Conservation (phyloP, 805 yeast genomes). For the Wickerhamiella occidentalis region DNA sequence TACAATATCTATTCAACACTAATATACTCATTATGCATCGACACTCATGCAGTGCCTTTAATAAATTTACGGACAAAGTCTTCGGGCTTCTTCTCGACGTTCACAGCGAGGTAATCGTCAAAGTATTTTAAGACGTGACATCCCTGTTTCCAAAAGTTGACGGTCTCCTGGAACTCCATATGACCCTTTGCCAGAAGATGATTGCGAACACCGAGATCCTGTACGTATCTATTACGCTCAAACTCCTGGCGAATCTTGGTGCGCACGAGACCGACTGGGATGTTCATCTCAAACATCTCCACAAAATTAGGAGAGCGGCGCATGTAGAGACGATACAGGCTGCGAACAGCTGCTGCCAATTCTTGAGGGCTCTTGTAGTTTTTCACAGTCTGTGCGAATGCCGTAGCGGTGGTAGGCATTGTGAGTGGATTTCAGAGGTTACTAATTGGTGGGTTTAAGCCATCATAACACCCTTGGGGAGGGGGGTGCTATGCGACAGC, state of each 20-base stretch:
- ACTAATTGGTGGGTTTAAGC: conserved; percentile 5
- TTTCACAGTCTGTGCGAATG: conserved; percentile 71
- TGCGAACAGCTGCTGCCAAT: conserved; percentile 50
- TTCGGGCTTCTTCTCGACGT: conserved; percentile 40
- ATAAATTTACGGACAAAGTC: conserved; percentile 59
- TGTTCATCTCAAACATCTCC: conserved; percentile 36
- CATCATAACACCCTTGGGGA: not conserved
- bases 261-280: conserved; percentile 66
- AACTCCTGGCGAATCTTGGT: conserved; percentile 83
- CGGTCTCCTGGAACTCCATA: conserved; percentile 80
- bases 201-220: conserved; percentile 52
- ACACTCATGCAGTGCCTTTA: conserved; percentile 22
- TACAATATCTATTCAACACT: too few species aligned
- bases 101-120: conserved; percentile 49
- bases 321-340: conserved; percentile 59
- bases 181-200: conserved; percentile 69
- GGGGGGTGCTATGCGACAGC: not conserved
- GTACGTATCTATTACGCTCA: conserved; percentile 69
- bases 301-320: conserved; percentile 32
- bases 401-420: conserved; percentile 63
- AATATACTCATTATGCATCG: not conserved
- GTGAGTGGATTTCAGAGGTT: not conserved
- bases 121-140: conserved; percentile 76
- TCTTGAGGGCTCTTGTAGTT: conserved; percentile 50
- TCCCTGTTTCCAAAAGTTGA: conserved; percentile 84